Percentiles rank a stretch among this genome's conserved stretches.
These are phyloP conservation scores for Teratosphaeria viscida DNA, from an alignment of 2,329 filamentous ascomycete species.

Conservation along the genomic window DNA sequence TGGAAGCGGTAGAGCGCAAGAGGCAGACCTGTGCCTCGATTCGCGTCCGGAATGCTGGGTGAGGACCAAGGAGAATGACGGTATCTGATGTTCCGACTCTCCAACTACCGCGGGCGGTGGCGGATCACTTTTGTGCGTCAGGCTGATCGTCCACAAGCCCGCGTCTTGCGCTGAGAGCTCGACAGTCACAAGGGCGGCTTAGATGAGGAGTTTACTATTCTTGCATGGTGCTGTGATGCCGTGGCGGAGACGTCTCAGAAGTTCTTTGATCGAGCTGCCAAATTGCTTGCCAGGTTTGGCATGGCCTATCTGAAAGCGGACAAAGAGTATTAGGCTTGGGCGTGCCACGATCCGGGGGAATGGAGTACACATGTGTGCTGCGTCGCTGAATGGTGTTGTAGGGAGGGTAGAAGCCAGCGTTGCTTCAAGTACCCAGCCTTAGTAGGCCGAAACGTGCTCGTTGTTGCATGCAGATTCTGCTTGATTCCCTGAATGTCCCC, in stretches of 20 bases:
- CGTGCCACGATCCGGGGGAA: not conserved
- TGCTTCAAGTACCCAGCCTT: not conserved
- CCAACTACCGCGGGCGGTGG: not conserved
- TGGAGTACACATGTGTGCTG: not conserved
- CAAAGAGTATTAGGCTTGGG: not conserved
- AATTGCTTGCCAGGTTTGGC: not conserved
- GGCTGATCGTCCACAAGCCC: not conserved
- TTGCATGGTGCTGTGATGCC: not conserved
- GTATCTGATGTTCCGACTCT: not conserved
- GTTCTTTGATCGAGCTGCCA: not conserved
- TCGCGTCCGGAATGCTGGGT: not conserved
- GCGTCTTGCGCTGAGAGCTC: not conserved
- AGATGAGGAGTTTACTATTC: not conserved
- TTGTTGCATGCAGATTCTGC: not conserved
- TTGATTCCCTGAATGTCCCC: not conserved
- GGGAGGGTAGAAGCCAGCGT: not conserved
- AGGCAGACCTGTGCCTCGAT: constrained; percentile 9
- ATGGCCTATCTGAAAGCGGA: not conserved
- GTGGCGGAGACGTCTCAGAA: not conserved
- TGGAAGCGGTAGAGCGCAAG: constrained; percentile 12
- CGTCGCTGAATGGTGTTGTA: not conserved
- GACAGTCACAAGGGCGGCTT: not conserved
- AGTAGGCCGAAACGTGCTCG: not conserved
- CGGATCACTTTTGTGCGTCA: not conserved
- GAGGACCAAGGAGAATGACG: not conserved